Base-by-base conservation (phyloP, 768 basidiomycete genomes). In the Kwoniella botswanensis region DNA sequence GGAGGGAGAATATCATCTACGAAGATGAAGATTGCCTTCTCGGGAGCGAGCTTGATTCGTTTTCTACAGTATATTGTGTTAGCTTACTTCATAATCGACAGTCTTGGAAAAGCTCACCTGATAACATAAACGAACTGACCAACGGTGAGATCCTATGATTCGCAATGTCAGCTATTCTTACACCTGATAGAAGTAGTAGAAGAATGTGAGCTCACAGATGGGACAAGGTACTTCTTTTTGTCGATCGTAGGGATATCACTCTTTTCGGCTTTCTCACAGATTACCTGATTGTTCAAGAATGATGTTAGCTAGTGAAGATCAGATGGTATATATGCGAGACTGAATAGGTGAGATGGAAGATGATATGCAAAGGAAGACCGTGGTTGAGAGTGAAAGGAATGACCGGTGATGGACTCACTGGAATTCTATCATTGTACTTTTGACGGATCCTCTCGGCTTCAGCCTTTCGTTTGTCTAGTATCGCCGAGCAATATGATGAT, bases 181-280 rank as follows among this genome's bases (percentile, higher is more conserved):
- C 10, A 26, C 12, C 26, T 52, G 0, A n/a, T 58, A 1, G 42
- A 6, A 41, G 2, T 11, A 41, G 10, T 29, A 21, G 55, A 35
- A 7, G 2, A 26, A 44, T 3, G 50, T 1, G 22, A 18, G 21
- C 92, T 79, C 80, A 96, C 96, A 66, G 94, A 95, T 55, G 97
- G 97, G 11, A 99, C 97, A 64, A 99, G 88, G 78, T 99, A 99
- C 88, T 99, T 99, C 94, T 99, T 98, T 92, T 99, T 99, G 88
- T 99, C 97, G 83, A 99, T 98, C 35, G 94, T 95, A 0, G 95
- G 93, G 84, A 99, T 98, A 86, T 99, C 97, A 66, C 94, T 95
- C 80, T 92, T 89, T 87, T 98, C 95, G 61, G 94, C 95, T 86
- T 97, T 98, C 89, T 99, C 97, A 86, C 97, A 99, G 85, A 99